Evolutionary conservation across 305 asterid species (phyloP).

Genomic region (Coffea humblotiana): DNA sequence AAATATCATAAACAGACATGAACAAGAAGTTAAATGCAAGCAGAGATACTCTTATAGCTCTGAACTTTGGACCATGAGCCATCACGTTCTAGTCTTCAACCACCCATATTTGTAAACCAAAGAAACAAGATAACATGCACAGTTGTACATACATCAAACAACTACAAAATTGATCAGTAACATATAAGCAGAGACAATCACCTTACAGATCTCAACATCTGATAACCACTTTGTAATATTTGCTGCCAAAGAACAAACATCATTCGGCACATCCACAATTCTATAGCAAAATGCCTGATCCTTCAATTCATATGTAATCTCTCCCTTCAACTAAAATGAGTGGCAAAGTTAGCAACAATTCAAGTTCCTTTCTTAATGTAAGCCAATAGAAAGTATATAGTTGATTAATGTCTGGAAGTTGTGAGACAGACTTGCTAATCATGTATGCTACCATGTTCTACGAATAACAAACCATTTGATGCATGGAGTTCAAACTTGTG

Average conservation of each 20-base stretch:
- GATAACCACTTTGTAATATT: conserved; percentile 77
- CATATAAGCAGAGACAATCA: conserved; percentile 33
- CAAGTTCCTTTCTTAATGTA: neutral
- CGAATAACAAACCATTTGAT: neutral
- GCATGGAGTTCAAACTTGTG: neutral
- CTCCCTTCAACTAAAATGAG: conserved; percentile 69
- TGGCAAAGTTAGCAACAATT: neutral
- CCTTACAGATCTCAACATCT: conserved; percentile 92
- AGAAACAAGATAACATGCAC: neutral
- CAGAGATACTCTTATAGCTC: neutral
- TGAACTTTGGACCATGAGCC: neutral
- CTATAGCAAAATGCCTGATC: conserved; percentile 86
- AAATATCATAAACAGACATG: neutral
- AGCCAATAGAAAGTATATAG: neutral
- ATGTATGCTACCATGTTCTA: neutral
- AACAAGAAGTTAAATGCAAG: neutral
- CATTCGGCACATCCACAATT: conserved; percentile 57
- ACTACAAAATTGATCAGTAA: neutral
- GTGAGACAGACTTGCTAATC: neutral
- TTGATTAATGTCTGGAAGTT: neutral
- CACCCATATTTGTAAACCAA: neutral
- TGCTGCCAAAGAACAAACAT: conserved; percentile 78
- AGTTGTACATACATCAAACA: neutral
- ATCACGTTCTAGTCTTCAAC: neutral
- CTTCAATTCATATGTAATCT: conserved; percentile 84